These are phyloP conservation scores for Bipolaris gigantea DNA, from an alignment of 2,329 filamentous ascomycete genomes.

Conservation along the genomic window DNA sequence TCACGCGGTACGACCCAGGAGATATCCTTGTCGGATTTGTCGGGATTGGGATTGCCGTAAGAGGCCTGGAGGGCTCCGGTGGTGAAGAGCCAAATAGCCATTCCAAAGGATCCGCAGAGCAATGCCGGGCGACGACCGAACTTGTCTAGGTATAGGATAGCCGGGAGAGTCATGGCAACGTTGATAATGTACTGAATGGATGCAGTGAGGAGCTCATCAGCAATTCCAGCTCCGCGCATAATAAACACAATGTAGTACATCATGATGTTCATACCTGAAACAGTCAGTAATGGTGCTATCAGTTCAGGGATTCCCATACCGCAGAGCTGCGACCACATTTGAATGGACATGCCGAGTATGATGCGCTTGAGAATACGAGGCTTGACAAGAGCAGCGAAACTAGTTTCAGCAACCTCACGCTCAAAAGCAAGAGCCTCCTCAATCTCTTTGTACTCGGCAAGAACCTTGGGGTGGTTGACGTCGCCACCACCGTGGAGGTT, in stretches of 20 bases:
- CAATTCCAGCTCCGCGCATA: slow-evolving; percentile 61
- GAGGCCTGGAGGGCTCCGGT: slow-evolving; percentile 62
- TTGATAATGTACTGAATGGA: slow-evolving; percentile 68
- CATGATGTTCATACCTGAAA: not conserved
- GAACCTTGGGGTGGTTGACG: slow-evolving; percentile 59
- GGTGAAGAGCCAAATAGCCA: slow-evolving; percentile 63
- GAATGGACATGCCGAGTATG: slow-evolving; percentile 59
- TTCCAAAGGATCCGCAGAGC: slow-evolving; percentile 59
- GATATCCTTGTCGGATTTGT: slow-evolving; percentile 47
- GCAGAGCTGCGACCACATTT: slow-evolving; percentile 62
- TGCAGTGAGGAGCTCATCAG: slow-evolving; percentile 60
- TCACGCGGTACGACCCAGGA: slow-evolving; percentile 61
- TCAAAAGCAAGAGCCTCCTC: slow-evolving; percentile 59
- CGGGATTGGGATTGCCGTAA: slow-evolving; percentile 52
- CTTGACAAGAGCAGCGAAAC: slow-evolving; percentile 54
- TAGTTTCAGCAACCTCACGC: slow-evolving; percentile 55
- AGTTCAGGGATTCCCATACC: slow-evolving; percentile 58
- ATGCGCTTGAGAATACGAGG: slow-evolving; percentile 60
- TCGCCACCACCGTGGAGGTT: slow-evolving; percentile 62
- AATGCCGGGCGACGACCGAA: slow-evolving; percentile 61
- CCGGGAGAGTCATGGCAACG: slow-evolving; percentile 61
- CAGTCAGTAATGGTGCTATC: not conserved
- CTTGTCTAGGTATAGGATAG: slow-evolving; percentile 62
- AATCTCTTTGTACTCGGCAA: slow-evolving; percentile 66
- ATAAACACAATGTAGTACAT: slow-evolving; percentile 60